phyloP scores from a whole-genome alignment of 2,329 filamentous ascomycete species.

The Aspergillus fumigatus region DNA sequence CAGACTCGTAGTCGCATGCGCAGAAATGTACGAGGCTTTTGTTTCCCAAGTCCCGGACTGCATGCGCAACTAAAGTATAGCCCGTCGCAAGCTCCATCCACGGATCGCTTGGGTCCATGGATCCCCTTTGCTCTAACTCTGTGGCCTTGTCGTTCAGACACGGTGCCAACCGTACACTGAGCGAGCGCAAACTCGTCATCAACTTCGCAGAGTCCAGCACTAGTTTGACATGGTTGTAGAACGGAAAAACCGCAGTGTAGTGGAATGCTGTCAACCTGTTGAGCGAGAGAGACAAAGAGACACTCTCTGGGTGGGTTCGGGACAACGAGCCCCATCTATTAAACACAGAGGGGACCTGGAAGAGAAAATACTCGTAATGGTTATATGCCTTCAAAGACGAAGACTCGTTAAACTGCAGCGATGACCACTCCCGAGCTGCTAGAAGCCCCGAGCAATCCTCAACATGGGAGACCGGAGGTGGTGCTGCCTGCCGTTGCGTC shows the following conservation, averaged over 20 bases:
- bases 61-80: conserved; percentile 45
- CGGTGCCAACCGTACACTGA: conserved; percentile 53
- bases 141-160: conserved; percentile 30
- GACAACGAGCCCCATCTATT: conserved; percentile 40
- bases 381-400: conserved; percentile 68
- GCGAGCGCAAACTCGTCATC: conserved; percentile 48
- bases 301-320: conserved; percentile 7
- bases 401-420: conserved; percentile 67
- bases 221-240: conserved; percentile 54
- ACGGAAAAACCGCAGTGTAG: conserved; percentile 66
- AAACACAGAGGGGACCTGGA: conserved; percentile 59
- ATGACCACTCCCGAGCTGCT: conserved; percentile 59
- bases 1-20: conserved; percentile 29
- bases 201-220: conserved; percentile 42
- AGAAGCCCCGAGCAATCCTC: conserved; percentile 43
- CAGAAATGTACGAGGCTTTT: conserved; percentile 21
- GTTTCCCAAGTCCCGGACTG: conserved; percentile 24
- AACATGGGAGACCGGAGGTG: conserved; percentile 26
- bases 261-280: conserved; percentile 40
- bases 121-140: conserved; percentile 36
- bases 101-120: conserved; percentile 39
- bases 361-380: conserved; percentile 67
- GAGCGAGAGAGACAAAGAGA: conserved; percentile 43
- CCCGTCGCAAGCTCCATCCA: conserved; percentile 54
- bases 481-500: conserved; percentile 6